Evolutionary conservation across 1,284 basidiomycete species (phyloP).

Genomic region (Ustilago vetiveriae): DNA sequence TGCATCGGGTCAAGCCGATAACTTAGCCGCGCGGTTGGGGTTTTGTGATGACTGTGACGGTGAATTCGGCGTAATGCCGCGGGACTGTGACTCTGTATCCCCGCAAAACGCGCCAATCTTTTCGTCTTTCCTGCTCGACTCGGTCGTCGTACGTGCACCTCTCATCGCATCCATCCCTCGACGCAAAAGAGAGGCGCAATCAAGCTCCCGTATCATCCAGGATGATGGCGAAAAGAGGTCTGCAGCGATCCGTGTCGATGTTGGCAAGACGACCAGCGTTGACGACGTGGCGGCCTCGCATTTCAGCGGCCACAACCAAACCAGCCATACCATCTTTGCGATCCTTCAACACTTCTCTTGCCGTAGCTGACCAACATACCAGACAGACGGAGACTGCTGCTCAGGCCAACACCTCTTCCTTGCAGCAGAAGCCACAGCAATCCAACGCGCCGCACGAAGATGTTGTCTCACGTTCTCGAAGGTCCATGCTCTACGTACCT

Average conservation of each 20-base stretch:
- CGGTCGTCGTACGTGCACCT: neutral
- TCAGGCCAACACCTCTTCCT: neutral
- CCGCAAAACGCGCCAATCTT: neutral
- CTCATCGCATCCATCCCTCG: too few species aligned
- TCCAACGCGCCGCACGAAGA: neutral
- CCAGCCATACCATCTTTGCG: neutral
- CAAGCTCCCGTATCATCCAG: neutral
- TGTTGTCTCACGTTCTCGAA: slow-evolving; percentile 26
- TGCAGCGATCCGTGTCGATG: slow-evolving; percentile 4
- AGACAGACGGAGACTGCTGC: slow-evolving; percentile 1
- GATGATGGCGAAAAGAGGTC: slow-evolving; percentile 9
- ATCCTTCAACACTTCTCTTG: neutral
- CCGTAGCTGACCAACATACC: neutral
- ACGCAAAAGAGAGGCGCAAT: too few species aligned
- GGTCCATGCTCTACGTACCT: slow-evolving; percentile 62
- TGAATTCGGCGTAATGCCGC: too few species aligned
- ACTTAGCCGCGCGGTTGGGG: too few species aligned
- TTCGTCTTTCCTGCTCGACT: too few species aligned
- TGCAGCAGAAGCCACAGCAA: too few species aligned
- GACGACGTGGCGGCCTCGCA: neutral
- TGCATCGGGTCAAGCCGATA: too few species aligned
- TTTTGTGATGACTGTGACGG: too few species aligned
- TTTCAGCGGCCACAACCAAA: neutral
- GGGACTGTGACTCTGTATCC: too few species aligned
- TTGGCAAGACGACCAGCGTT: slow-evolving; percentile 5